phyloP scores from a whole-genome alignment of 192 early-diverging fungal genomes.

The Gorgonomyces haynaldii region DNA sequence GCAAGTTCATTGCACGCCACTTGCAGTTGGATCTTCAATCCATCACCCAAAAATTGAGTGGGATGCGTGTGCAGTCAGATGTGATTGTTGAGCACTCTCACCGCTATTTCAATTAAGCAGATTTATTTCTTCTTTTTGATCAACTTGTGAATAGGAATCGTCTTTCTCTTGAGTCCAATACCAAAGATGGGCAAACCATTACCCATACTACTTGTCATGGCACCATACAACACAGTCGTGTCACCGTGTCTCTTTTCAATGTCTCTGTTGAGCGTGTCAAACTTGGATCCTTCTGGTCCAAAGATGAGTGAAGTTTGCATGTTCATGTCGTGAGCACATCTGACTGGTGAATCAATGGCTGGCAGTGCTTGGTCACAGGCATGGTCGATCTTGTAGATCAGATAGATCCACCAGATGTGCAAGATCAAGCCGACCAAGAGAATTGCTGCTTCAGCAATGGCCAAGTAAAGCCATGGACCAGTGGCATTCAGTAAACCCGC shows the following conservation, averaged over 20 bases:
- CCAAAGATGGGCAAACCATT: neutral
- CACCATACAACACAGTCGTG: neutral
- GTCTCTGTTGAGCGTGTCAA: neutral
- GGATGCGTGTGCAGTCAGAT: no score
- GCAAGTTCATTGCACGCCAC: slow-evolving; percentile 49
- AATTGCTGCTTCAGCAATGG: neutral
- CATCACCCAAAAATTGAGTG: slow-evolving; percentile 51
- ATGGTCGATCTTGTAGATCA: neutral
- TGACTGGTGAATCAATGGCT: neutral
- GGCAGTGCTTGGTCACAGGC: neutral
- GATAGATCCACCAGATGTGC: slow-evolving; percentile 2
- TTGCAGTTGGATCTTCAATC: slow-evolving; percentile 51
- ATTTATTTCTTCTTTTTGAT: no score
- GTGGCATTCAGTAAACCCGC: neutral
- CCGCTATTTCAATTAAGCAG: no score
- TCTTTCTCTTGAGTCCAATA: neutral
- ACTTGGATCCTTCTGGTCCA: neutral
- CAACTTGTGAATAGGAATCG: neutral
- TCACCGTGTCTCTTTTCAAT: neutral
- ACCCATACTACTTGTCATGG: neutral
- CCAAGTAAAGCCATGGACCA: neutral
- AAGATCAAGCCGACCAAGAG: neutral
- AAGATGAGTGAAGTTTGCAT: neutral
- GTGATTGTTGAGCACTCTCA: no score
- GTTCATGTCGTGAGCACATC: neutral